Base-by-base conservation (phyloP, 495 filamentous ascomycete species). In the Bathelium albidoporum region DNA sequence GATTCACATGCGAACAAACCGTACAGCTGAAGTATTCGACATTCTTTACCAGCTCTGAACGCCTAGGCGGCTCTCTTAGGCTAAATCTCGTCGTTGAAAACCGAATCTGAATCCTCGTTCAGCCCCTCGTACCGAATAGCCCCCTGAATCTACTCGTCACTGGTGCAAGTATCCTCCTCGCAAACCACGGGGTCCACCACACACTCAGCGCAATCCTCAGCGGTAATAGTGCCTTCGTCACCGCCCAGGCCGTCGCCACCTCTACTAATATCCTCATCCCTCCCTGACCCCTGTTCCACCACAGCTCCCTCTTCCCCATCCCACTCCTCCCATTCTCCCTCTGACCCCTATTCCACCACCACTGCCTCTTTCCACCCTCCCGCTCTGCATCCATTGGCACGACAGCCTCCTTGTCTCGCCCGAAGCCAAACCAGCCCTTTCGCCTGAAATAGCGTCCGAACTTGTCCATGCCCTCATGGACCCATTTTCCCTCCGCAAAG, bases 141-240 rank as follows among this genome's bases (percentile, higher is more conserved):
- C 71, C 71, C 64, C 68, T 72, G 1, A 77, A 65, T 26, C 72
- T 60, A 32, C 68, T 74, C 26, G 71, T 75, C 7, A 79, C 44
- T 9, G 82, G 81, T 7, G 78, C 75, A 14, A 91, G 74, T 22
- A 87, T 74, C 28, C 80, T 74, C 58, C 85, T 82, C 22, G 94
- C 93, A 80, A 97, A 94, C 92, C 91, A 97, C 45, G 94, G 94
- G 60, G 94, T 96, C 16, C 83, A 87, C 89, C 87, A 94, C 29
- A 95, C 78, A 74, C 92, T 95, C 16, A 82, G 70, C 5, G 83
- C 79, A 64, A 98, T 80, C 65, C 94, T 79, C 9, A 87, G 66
- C 4, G 94, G 90, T 66, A 96, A 72, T 62, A 96, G 68, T 22
- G 87, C 85, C 73, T 98, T 98, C 20, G 88, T 91, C 62, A 96